Evolutionary conservation across 2,329 filamentous ascomycete species (phyloP), one percentile per base, ranked within the genome.

Genomic region (Podosphaera aphanis): DNA sequence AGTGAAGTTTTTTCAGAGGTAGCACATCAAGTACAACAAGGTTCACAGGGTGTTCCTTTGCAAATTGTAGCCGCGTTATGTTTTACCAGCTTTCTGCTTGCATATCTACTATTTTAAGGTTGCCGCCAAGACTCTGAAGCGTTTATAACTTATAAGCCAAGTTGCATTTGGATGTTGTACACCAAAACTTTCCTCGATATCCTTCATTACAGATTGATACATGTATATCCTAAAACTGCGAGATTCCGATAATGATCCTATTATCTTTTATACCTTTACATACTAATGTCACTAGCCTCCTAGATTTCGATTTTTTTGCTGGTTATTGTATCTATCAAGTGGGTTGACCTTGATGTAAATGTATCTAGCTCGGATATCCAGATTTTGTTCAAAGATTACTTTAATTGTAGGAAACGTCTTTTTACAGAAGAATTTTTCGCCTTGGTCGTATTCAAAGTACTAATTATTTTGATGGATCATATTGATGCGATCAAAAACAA

Each of bases 21-120:
- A 59, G 69, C 64, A 53, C 72, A 61, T 60, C 77, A 63, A 53
- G 76, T 56, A 13, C 56, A 56, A 46, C 25, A 36, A 15, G 44
- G 23, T 8, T 45, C 47, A 18, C 54, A 85, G 55, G 88, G 90
- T 19, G 88, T 98, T 2, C 78, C 90, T 0, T 74, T 98, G 43
- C 79, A 88, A 61, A 73, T 88, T 50, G 83, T 83, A 39, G 88
- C 90, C 19, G 67, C 75, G 19, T 66, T 98, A 38, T 94, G 86
- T 60, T 67, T 98, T 56, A 56, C 93, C 51, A 86, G 83, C 67
- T 98, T 98, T 66, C 64, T 98, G 59, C 72, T 95, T 55, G 90
- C 85, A 46, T 98, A 94, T 65, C 74, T 95, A 63, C 85, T 98
- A 68, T 98, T 98, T 64, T 98, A 77, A 69, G 40, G 29, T n/a